These are phyloP conservation scores for Rubus parviflorus DNA, from an alignment of 306 rosid genomes.

Conservation along the genomic window DNA sequence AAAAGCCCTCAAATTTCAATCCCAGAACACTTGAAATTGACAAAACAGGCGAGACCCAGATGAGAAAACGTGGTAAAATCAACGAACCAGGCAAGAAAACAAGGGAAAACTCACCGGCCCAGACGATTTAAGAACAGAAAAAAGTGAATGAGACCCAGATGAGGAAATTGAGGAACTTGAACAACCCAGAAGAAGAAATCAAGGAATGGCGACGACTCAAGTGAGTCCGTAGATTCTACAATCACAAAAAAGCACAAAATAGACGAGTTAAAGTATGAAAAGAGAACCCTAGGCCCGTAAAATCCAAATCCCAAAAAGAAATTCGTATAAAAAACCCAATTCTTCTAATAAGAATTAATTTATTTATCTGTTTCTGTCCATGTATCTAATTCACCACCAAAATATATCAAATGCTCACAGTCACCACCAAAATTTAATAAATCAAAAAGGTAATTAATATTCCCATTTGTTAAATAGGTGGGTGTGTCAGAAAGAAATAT, in stretches of 20 bases:
- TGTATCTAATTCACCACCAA: constrained; percentile 25
- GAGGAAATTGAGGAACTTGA: constrained; percentile 33
- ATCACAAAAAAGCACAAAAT: constrained; percentile 30
- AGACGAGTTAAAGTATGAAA: constrained; percentile 36
- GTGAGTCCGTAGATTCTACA: constrained; percentile 34
- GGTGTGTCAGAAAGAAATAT: constrained; percentile 36
- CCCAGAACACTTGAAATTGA: constrained; percentile 1
- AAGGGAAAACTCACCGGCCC: constrained; percentile 18
- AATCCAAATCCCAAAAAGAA: constrained; percentile 36
- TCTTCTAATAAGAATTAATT: constrained; percentile 21
- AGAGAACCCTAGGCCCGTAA: constrained; percentile 57
- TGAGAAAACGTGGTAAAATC: constrained; percentile 24
- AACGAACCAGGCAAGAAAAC: constrained; percentile 21
- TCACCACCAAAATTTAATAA: constrained; percentile 21
- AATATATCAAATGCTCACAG: constrained; percentile 9
- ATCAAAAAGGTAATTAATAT: constrained; percentile 21
- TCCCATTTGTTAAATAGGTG: constrained; percentile 31
- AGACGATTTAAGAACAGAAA: constrained; percentile 13
- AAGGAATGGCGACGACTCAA: constrained; percentile 40
- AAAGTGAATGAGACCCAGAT: constrained; percentile 30
- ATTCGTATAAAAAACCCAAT: constrained; percentile 21
- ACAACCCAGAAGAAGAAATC: constrained; percentile 36
- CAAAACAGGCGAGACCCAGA: constrained; percentile 21
- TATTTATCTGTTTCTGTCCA: constrained; percentile 24
- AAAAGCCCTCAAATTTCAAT: constrained; percentile 16